phyloP scores from a whole-genome alignment of 2,329 filamentous ascomycete species.

The Talaromyces islandicus region DNA sequence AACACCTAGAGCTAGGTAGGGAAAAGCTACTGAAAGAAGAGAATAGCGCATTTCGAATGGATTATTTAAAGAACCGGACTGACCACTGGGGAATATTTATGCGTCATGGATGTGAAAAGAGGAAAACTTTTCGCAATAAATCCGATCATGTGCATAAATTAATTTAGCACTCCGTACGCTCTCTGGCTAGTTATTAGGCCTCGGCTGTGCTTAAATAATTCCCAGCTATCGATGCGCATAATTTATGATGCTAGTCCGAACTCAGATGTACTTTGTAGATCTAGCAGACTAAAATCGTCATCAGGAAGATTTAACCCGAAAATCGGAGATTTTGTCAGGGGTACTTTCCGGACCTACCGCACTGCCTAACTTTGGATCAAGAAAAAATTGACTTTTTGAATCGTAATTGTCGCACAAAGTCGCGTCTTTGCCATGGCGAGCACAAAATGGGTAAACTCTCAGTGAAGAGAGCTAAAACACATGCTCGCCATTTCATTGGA shows the following conservation, averaged over 20 bases:
- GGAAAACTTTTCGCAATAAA: background rate
- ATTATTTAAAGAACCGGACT: background rate
- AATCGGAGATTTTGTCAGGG: background rate
- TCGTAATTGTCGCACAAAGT: background rate
- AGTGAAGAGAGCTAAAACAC: slow-evolving; percentile 9
- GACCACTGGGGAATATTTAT: background rate
- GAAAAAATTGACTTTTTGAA: background rate
- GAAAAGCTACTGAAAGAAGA: background rate
- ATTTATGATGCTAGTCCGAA: too few species aligned
- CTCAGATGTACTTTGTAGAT: too few species aligned
- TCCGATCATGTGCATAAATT: background rate
- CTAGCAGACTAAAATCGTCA: background rate
- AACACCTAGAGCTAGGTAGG: background rate
- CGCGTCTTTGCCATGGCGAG: background rate
- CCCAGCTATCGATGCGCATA: too few species aligned
- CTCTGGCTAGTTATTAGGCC: background rate
- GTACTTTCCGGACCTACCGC: too few species aligned
- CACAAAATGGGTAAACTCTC: background rate
- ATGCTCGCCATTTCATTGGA: slow-evolving; percentile 13
- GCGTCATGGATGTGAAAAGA: background rate
- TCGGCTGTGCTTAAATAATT: background rate
- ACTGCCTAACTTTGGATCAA: too few species aligned
- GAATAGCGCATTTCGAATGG: background rate
- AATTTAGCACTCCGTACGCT: background rate
- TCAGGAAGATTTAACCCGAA: background rate